Base-by-base conservation (phyloP, 2,329 filamentous ascomycete species). In the Pochonia chlamydosporia region DNA sequence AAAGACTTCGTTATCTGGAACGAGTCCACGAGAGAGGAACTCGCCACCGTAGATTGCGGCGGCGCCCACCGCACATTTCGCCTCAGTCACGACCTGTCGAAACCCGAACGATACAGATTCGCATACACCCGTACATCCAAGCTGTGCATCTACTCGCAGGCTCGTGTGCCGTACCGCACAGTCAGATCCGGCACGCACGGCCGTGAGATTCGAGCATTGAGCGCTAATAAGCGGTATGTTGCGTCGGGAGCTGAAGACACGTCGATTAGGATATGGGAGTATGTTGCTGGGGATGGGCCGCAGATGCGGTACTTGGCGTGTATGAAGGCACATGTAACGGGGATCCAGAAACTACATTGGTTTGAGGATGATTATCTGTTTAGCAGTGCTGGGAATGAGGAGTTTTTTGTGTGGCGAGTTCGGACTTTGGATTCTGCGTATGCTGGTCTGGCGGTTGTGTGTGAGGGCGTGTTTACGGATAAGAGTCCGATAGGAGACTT, bases 381-480 rank as follows among this genome's bases (percentile, higher is more conserved):
- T 62, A 96, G 88, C 54, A 91, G 89, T 57, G 89, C 81, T 5
- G 93, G 91, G 0, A 84, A 82, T 51, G 92, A 96, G 63, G 92
- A 99, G 64, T 85, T 97, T 53, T 92, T 85, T 56, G 77, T 91
- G 10, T 99, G 93, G 92, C 76, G 79, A 35, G 64, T 92, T 28
- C 72, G 71, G 40, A 59, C 60, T 10, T 62, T 87, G 6, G 72
- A 81, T 23, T 70, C 73, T 2, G 66, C 60, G 11, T 74, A 75
- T 43, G 55, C 56, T 13, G 74, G 75, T 3, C 63, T 83, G 2
- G 79, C 76, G 0, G 71, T 84, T 2, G 64, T 79, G 11, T 77
- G 78, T 49, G 80, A 83, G 63, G 78, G 73, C 2, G 66, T 69
- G 2, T 78, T 76, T 36, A 64, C 75, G 44, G 68, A 82, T 52